These are phyloP conservation scores for Pleurotus djamor DNA, from an alignment of 768 basidiomycete genomes.

Conservation along the genomic window DNA sequence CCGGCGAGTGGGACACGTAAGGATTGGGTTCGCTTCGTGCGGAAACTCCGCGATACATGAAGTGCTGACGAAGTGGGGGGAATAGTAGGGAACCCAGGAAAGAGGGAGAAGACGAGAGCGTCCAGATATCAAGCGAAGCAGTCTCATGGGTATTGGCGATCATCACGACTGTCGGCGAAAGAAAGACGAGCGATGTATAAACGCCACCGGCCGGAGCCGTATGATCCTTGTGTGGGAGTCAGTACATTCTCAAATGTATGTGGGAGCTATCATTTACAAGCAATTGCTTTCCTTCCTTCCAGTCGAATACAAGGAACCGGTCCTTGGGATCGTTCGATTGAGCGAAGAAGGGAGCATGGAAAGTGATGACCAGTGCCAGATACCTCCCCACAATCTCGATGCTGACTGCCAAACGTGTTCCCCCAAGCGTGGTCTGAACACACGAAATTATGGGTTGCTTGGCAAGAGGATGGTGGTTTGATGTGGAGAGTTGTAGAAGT, in stretches of 20 bases:
- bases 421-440: neutral
- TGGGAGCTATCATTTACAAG: slow-evolving; percentile 22
- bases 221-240: slow-evolving; percentile 11
- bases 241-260: neutral
- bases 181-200: slow-evolving; percentile 29
- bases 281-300: slow-evolving; percentile 34
- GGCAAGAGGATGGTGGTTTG: slow-evolving; percentile 11
- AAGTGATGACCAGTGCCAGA: slow-evolving; percentile 34
- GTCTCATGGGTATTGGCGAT: slow-evolving; percentile 26
- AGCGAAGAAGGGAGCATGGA: slow-evolving; percentile 11
- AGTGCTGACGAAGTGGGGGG: slow-evolving; percentile 20
- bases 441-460: slow-evolving; percentile 7
- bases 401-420: slow-evolving; percentile 26
- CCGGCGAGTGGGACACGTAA: neutral
- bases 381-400: slow-evolving; percentile 45
- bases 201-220: slow-evolving; percentile 19
- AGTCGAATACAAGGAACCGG: slow-evolving; percentile 38
- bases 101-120: slow-evolving; percentile 17
- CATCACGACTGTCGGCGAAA: slow-evolving; percentile 27
- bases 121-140: slow-evolving; percentile 30
- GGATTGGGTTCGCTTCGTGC: slow-evolving; percentile 44
- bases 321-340: slow-evolving; percentile 15
- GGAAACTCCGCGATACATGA: slow-evolving; percentile 20
- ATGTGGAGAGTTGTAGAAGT: slow-evolving; percentile 18
- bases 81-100: slow-evolving; percentile 10